Evolutionary conservation across 257 asterid genomes (phyloP), one percentile per base, ranked within the genome.

Genomic region (Craterostigma plantagineum): DNA sequence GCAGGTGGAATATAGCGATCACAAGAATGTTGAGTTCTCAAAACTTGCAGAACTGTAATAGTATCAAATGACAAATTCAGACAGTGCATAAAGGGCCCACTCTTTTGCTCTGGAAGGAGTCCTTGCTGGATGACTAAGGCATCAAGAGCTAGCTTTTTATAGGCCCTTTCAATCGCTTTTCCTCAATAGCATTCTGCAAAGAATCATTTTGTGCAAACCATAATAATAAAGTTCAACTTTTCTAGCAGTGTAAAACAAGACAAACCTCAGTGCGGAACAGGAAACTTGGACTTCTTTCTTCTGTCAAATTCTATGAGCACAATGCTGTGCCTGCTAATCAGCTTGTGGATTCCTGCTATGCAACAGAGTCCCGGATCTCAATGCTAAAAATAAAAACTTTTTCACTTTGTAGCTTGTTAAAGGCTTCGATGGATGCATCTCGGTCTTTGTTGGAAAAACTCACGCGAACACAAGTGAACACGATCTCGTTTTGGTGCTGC

Each of bases 261-360:
- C 73, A 54, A 63, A 90, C 99, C 99, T 83, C 99, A 39, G 94
- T 90, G 69, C 96, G 83, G 63, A 90, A 90, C 43, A 96, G 87
- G 71, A 90, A 37, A 90, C 99, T 73, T 90, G 99, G 14, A 90
- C 99, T 69, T 90, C 99, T 57, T 90, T 90, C 71, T 80, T 90
- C 78, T 90, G 99, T 34, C 99, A 95, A 68, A 90, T 90, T 61
- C 99, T 75, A 65, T 90, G 99, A 70, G 96, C 99, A 50, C 99
- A 87, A 65, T 90, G 96, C 63, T 83, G 96, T 23, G 99, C 99
- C 74, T 90, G 99, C 73, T 83, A 59, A 62, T 90, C 99, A 45
- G 84, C 99, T 63, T 90, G 99, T 16, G 99, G 99, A 45, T 90
- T 90, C 96, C 99, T 90, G 76, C 53, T 64, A 45, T 51, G 43